These are phyloP conservation scores for Plantago lanceolata DNA, from an alignment of 305 asterid species.

Conservation along the genomic window DNA sequence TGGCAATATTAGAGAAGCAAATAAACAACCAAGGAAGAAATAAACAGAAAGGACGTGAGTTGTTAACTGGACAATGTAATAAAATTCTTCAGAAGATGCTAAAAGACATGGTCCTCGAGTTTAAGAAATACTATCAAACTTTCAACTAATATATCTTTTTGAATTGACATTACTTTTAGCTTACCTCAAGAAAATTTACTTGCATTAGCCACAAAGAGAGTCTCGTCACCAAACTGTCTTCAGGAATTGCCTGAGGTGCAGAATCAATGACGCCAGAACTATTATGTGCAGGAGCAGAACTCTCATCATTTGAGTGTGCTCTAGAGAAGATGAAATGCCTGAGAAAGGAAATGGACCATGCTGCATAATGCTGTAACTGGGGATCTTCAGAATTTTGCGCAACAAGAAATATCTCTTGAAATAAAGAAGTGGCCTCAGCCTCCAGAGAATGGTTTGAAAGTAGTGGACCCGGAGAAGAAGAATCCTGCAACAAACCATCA, in stretches of 20 bases:
- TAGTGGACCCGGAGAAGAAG: slow-evolving; percentile 50
- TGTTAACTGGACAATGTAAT: neutral
- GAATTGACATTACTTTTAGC: slow-evolving; percentile 21
- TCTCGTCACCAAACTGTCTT: slow-evolving; percentile 73
- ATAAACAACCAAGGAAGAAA: too few species aligned
- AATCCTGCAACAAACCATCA: slow-evolving; percentile 45
- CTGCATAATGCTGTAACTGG: slow-evolving; percentile 66
- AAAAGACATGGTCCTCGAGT: slow-evolving; percentile 4
- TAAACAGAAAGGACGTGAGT: neutral
- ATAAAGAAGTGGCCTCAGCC: slow-evolving; percentile 51
- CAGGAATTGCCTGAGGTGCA: slow-evolving; percentile 51
- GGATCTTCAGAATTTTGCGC: slow-evolving; percentile 72
- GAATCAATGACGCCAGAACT: slow-evolving; percentile 43
- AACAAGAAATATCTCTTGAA: slow-evolving; percentile 78
- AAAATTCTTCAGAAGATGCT: neutral
- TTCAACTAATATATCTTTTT: slow-evolving; percentile 10
- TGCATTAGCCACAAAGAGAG: slow-evolving; percentile 76
- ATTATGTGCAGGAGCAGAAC: slow-evolving; percentile 30
- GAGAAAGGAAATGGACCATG: slow-evolving; percentile 89
- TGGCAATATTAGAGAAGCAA: neutral
- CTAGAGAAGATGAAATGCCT: slow-evolving; percentile 57
- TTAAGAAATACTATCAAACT: slow-evolving; percentile 5
- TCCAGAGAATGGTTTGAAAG: slow-evolving; percentile 53
- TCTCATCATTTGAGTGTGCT: slow-evolving; percentile 42
- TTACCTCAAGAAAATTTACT: slow-evolving; percentile 59